Evolutionary conservation across 2,329 filamentous ascomycete genomes (phyloP).

Genomic region (Pseudogymnoascus verrucosus): DNA sequence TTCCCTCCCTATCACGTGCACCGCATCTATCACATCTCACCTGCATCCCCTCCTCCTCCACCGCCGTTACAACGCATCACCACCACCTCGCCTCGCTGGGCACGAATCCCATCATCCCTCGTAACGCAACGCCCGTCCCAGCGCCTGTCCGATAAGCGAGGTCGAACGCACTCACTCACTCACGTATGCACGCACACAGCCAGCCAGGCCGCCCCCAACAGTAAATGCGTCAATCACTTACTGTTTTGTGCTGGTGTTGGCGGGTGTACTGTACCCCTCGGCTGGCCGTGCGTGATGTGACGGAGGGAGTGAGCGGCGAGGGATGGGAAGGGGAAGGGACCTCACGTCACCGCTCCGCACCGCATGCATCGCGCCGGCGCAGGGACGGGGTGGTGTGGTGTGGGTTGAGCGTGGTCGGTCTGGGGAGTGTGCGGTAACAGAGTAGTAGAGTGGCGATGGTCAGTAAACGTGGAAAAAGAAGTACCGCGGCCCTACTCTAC

Average conservation of each 20-base stretch:
- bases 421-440: too few species aligned
- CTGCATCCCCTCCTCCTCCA: not conserved
- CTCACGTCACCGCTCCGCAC: not conserved
- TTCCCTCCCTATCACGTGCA: not conserved
- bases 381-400: not conserved
- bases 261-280: not conserved
- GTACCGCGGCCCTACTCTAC: too few species aligned
- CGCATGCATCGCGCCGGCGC: not conserved
- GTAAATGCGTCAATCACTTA: too few species aligned
- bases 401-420: too few species aligned
- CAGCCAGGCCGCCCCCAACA: too few species aligned
- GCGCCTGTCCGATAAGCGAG: not conserved
- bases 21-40: not conserved
- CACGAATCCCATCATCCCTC: not conserved
- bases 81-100: too few species aligned
- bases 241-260: too few species aligned
- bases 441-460: too few species aligned
- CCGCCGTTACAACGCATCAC: not conserved
- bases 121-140: not conserved
- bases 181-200: not conserved
- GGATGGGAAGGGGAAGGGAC: too few species aligned
- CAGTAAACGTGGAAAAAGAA: too few species aligned
- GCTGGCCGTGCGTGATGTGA: not conserved
- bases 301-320: too few species aligned
- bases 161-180: not conserved